These are phyloP conservation scores for Cercospora sojina DNA, from an alignment of 2,329 filamentous ascomycete genomes.

Conservation along the genomic window DNA sequence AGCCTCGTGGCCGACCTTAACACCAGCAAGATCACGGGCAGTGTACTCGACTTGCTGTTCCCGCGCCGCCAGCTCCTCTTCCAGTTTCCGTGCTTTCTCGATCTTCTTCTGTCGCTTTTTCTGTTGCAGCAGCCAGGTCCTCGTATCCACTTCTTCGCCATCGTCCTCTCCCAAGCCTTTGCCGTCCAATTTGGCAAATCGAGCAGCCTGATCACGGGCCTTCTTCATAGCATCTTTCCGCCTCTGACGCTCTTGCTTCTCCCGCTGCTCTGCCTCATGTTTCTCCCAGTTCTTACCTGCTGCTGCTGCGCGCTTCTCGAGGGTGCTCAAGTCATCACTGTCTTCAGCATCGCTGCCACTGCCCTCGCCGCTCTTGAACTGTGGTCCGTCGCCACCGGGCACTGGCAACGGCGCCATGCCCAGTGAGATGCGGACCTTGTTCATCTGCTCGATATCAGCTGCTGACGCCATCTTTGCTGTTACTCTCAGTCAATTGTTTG, in stretches of 20 bases:
- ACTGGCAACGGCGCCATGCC: constrained; percentile 88
- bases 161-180: constrained; percentile 79
- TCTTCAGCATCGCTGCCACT: constrained; percentile 38
- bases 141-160: constrained; percentile 67
- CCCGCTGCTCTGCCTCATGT: constrained; percentile 65
- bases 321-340: constrained; percentile 70
- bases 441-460: constrained; percentile 86
- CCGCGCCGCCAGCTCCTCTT: constrained; percentile 75
- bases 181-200: constrained; percentile 73
- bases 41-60: constrained; percentile 73
- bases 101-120: constrained; percentile 96
- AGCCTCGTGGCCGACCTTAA: constrained; percentile 88
- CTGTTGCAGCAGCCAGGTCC: constrained; percentile 80
- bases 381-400: constrained; percentile 64
- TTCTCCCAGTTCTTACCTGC: constrained; percentile 73
- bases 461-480: constrained; percentile 32
- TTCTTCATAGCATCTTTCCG: constrained; percentile 81
- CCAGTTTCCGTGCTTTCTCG: constrained; percentile 65
- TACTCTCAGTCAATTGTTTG: constrained; percentile 6
- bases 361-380: constrained; percentile 55
- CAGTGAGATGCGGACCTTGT: constrained; percentile 83
- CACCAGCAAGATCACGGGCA: constrained; percentile 79
- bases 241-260: constrained; percentile 76
- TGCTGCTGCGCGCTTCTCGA: constrained; percentile 75
- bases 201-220: constrained; percentile 79